A percentile compares a stretch with the other conserved stretches of the same genome.
Evolutionary conservation across 2,329 filamentous ascomycete genomes (phyloP).

Genomic region (Orbilia javanica): DNA sequence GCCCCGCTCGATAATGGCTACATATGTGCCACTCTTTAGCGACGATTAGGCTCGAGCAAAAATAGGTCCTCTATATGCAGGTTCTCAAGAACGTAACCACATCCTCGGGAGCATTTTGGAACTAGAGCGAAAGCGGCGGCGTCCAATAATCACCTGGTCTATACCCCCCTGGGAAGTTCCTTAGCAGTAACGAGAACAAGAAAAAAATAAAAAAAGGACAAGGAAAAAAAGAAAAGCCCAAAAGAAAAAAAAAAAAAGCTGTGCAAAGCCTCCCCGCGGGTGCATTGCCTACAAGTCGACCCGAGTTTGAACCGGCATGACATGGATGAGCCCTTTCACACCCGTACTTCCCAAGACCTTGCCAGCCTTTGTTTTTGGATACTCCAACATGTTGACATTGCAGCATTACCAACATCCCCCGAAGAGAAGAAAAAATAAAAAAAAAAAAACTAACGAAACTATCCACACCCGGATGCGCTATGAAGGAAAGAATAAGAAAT

Average conservation of each 20-base stretch:
- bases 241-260: not conserved
- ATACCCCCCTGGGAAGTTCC: constrained; percentile 28
- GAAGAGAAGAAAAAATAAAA: constrained; percentile 13
- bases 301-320: constrained; percentile 41
- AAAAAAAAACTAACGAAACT: constrained; percentile 4
- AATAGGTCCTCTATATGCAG: constrained; percentile 47
- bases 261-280: constrained; percentile 50
- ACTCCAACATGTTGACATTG: constrained; percentile 5
- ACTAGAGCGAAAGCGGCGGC: constrained; percentile 30
- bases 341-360: not conserved
- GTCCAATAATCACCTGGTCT: constrained; percentile 48
- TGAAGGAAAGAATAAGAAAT: constrained; percentile 47
- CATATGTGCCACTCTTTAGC: constrained; percentile 43
- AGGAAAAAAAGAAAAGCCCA: not conserved
- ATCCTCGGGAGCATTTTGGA: constrained; percentile 47
- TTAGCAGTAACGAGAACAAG: not conserved
- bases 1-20: constrained; percentile 54
- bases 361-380: constrained; percentile 39
- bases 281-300: constrained; percentile 54
- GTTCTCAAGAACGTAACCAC: constrained; percentile 44
- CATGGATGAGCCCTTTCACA: constrained; percentile 5
- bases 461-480: constrained; percentile 17
- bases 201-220: not conserved
- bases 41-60: constrained; percentile 49
- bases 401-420: constrained; percentile 28